Base-by-base conservation (phyloP, 2,329 filamentous ascomycete genomes). In the Clonostachys rosea region DNA sequence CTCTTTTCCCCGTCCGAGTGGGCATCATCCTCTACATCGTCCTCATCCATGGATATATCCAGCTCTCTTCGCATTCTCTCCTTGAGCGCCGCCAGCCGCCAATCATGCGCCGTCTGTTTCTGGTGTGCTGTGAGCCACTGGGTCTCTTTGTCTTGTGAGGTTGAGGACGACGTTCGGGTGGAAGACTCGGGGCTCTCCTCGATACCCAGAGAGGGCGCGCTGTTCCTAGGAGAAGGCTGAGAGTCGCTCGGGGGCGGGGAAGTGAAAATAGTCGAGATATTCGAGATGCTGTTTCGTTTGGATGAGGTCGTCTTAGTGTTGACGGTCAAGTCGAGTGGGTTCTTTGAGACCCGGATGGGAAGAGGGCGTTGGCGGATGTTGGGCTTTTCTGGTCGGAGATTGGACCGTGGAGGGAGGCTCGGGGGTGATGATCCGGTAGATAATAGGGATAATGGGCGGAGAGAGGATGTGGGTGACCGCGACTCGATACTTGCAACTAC, bases 401-500 rank as follows among this genome's bases (percentile, higher is more conserved):
- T 4, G 6, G 43, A 45, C 13, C 47, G 42, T 1, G 42, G 37
- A 9, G 47, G 42, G 9, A 42, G 18, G n/a, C 11, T 35, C 17
- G 47, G 47, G 13, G 37, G 34, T 14, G 40, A 34, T 12, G n/a
- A 13, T 16, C 42, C 42, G 4, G 11, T 34, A 11, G 24, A 14
- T 18, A 48, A 39, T 5, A 48, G 47, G 9, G 47, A 48, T 24
- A 48, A 43, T 7, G 47, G 47, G 6, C 47, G 47, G 10, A 48
- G 42, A 16, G 37, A 30, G 7, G 42, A 34, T 43, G 40, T n/a
- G 13, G 46, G 42, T 10, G 41, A 17, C 12, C 11, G 18, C 10
- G 39, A 6, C 39, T 48, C 47, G 17, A 44, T 48, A 40, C 20
- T 45, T 17, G 47, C 47, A 14, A 48, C 47, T 5, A 36, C 30